Base-by-base conservation (phyloP, 2,329 filamentous ascomycete genomes). In the Cercospora sojina region DNA sequence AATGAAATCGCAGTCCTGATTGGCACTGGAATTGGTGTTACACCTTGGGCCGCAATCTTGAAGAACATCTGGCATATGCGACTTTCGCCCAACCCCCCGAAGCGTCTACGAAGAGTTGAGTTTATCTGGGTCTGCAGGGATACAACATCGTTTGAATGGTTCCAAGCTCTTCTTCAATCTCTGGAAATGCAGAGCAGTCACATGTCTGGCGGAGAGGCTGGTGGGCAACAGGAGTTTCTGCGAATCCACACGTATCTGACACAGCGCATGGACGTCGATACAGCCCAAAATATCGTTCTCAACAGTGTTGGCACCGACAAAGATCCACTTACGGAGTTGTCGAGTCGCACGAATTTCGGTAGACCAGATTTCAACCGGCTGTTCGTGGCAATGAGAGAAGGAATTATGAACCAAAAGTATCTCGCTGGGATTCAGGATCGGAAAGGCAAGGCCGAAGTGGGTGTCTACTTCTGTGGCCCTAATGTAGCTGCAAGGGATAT, bases 111-210 rank as follows among this genome's bases (percentile, higher is more conserved):
- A 67, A 90, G 95, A 78, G 94, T 99, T 32, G 95, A 99, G 79
- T 99, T 99, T 80, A 96, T 99, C 83, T 99, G 95, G 95, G 90
- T 98, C 60, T 97, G 94, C 86, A 95, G 91, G 79, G 93, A 97
- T 76, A 97, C 93, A 0, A 91, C 87, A 35, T 97, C 93, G 0
- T 99, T 99, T 76, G 95, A 98, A 81, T 99, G 95, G 95, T 98
- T 99, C 84, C 95, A 99, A 78, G 93, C 91, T 1, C 88, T 99
- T 0, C 86, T 99, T 16, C 91, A 91, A 0, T 96, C 92, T 0
- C 90, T 99, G 23, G 95, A 99, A 80, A 85, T 89, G 38, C 95
- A 99, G 77, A 93, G 90, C 59, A 85, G 87, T 66, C 86, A 89
- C 74, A 88, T 88, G 4, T 74, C 76, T 4, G 78, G 77, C 6